Conservation (phyloP, 2,329 filamentous ascomycete genomes). For the Metarhizium guizhouense region DNA sequence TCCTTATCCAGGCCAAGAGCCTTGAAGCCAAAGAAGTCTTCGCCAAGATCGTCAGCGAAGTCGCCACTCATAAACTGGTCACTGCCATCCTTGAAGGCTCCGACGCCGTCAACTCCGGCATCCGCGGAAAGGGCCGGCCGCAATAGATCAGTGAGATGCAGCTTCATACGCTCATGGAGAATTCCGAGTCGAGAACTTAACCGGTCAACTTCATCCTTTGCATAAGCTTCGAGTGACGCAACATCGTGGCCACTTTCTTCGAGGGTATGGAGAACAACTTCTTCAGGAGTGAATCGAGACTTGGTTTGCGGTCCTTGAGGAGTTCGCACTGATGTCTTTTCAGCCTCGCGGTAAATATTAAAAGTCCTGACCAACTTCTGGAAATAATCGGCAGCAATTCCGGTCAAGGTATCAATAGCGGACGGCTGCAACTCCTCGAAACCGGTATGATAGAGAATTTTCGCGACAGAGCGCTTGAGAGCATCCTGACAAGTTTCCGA, state of each 20-base stretch:
- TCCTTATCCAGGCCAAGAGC: conserved; percentile 88
- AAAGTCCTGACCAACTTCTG: conserved; percentile 72
- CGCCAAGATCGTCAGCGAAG: conserved; percentile 93
- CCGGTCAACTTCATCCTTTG: conserved; percentile 88
- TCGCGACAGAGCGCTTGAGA: conserved; percentile 82
- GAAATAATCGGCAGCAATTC: conserved; percentile 85
- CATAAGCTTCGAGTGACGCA: conserved; percentile 73
- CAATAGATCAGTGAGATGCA: conserved; percentile 83
- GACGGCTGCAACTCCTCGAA: conserved; percentile 97
- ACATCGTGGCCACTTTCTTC: conserved; percentile 78
- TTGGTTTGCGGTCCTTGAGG: conserved; percentile 38
- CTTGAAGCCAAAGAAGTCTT: conserved; percentile 98
- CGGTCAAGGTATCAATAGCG: conserved; percentile 81
- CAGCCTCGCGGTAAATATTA: conserved; percentile 73
- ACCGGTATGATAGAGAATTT: conserved; percentile 91
- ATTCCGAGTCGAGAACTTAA: conserved; percentile 67
- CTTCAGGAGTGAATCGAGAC: conserved; percentile 69
- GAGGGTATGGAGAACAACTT: conserved; percentile 78
- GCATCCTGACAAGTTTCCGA: conserved; percentile 74
- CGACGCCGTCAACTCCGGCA: conserved; percentile 72
- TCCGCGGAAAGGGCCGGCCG: conserved; percentile 75
- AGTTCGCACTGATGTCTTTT: conserved; percentile 55
- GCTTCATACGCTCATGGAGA: conserved; percentile 92
- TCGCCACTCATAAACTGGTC: conserved; percentile 96
- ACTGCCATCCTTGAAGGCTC: conserved; percentile 90